Evolutionary conservation across 139 green algal genomes (phyloP), one percentile per base, ranked within the genome.

Genomic region (Coelastrella sp.): DNA sequence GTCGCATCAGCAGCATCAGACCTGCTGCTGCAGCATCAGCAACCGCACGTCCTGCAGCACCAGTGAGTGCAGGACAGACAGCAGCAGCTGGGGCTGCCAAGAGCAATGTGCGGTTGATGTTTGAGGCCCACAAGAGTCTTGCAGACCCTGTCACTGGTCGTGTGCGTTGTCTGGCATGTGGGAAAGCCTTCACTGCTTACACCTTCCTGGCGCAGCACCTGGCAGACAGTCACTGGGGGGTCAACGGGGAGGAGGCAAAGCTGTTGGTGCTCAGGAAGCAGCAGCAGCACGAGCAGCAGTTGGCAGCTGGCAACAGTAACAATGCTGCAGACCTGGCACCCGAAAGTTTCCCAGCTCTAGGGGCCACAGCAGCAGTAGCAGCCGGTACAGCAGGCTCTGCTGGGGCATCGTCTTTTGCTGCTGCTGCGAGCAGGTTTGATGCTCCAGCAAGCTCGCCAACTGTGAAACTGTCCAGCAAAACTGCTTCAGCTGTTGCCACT

Each of bases 121-220:
- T 24, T 12, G 78, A 94, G 85, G 91, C 92, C 6, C 89, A 87
- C 22, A 79, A 89, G 58, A 93, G 85, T 73, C 6, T 17, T 27
- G 85, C 89, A 8, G 89, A 95, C 90, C 95, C 91, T 4, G 58
- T 84, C 9, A 93, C 93, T 6, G 93, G 94, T 57, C 90, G 94
- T 49, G 85, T 95, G 17, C 89, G 91, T 6, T 98, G 96, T 90
- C 76, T 93, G 70, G 94, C 87, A 4, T 98, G 96, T 84, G 93
- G 93, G 14, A 92, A 92, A 65, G 92, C 90, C 3, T 96, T 97
- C 60, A 60, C 61, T n/a, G 88, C 90, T 70, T 93, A 96, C 83
- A 59, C 73, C 5, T 87, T 90, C 75, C 90, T 98, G 10, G 94
- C 92, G 3, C 95, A 98, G 91, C 96, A 98, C 91, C 82, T 98